Evolutionary conservation across 1,139 yeast genomes (phyloP).

Genomic region (Sugiyamaella castrensis): DNA sequence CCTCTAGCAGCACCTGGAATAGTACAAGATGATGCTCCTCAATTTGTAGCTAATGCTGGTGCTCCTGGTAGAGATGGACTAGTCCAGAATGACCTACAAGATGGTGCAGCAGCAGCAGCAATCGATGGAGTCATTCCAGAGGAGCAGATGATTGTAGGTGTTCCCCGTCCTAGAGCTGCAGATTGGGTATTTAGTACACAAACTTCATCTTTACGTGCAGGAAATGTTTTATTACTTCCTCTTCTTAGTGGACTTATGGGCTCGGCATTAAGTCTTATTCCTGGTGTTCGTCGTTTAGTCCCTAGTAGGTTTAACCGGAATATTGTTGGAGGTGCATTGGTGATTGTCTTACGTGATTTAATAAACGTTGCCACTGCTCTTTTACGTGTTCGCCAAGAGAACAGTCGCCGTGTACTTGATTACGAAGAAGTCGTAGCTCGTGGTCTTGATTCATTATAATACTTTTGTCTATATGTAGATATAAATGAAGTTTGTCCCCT

Average conservation of each 20-base stretch:
- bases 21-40: slow-evolving; percentile 7
- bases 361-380: slow-evolving; percentile 32
- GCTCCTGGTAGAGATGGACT: background rate
- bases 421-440: slow-evolving; percentile 18
- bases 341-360: slow-evolving; percentile 44
- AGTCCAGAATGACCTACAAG: background rate
- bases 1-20: slow-evolving; percentile 2
- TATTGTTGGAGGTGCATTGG: slow-evolving; percentile 43
- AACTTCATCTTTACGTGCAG: slow-evolving; percentile 25
- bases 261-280: slow-evolving; percentile 23
- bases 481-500: too few relatives aligned
- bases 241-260: slow-evolving; percentile 27
- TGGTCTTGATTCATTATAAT: slow-evolving; percentile 1
- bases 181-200: slow-evolving; percentile 31
- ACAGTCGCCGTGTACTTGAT: slow-evolving; percentile 27
- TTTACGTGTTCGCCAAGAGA: slow-evolving; percentile 28
- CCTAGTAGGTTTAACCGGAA: slow-evolving; percentile 43
- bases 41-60: background rate
- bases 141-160: background rate
- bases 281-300: slow-evolving; percentile 23
- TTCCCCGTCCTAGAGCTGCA: slow-evolving; percentile 22
- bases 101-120: background rate
- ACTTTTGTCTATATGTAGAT: too few relatives aligned
- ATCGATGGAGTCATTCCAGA: background rate
- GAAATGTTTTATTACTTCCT: slow-evolving; percentile 34